A percentile compares a stretch with the other conserved stretches of the same genome.
Evolutionary conservation across 306 rosid genomes (phyloP).

Genomic region (Albizia julibrissin): DNA sequence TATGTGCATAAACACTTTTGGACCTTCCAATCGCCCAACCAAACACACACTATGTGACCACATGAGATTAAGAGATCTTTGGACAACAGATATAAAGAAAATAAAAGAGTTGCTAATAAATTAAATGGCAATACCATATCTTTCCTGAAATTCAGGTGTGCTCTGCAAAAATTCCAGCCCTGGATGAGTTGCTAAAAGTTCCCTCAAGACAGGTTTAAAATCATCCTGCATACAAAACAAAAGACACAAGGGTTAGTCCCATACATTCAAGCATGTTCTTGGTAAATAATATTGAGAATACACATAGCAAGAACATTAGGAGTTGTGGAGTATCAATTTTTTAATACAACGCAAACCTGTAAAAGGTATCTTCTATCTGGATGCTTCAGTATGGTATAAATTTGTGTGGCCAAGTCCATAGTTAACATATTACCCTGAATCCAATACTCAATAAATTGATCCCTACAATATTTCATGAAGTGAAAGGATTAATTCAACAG

Average conservation of each 20-base stretch:
- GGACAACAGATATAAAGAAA: neutral
- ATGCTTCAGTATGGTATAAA: slow-evolving; percentile 59
- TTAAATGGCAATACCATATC: slow-evolving; percentile 58
- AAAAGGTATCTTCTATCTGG: slow-evolving; percentile 57
- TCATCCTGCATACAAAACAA: slow-evolving; percentile 54
- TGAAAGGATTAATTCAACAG: slow-evolving; percentile 21
- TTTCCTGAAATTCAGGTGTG: slow-evolving; percentile 80
- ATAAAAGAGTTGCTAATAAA: slow-evolving; percentile 3
- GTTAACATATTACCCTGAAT: slow-evolving; percentile 61
- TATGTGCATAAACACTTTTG: no score
- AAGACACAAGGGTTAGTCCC: neutral
- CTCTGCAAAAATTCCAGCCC: slow-evolving; percentile 73
- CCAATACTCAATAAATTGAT: slow-evolving; percentile 69
- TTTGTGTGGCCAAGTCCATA: slow-evolving; percentile 63
- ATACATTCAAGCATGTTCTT: slow-evolving; percentile 4
- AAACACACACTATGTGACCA: slow-evolving; percentile 14
- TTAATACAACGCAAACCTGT: slow-evolving; percentile 56
- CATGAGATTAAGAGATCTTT: slow-evolving; percentile 13
- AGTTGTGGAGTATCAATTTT: slow-evolving; percentile 3
- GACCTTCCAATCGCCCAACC: no score
- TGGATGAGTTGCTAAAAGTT: slow-evolving; percentile 68
- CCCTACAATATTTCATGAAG: slow-evolving; percentile 44
- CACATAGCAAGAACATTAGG: slow-evolving; percentile 21
- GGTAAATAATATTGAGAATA: slow-evolving; percentile 22
- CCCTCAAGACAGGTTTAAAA: slow-evolving; percentile 69